phyloP scores from a whole-genome alignment of 2,329 filamentous ascomycete genomes.

The Fusarium hainanense region DNA sequence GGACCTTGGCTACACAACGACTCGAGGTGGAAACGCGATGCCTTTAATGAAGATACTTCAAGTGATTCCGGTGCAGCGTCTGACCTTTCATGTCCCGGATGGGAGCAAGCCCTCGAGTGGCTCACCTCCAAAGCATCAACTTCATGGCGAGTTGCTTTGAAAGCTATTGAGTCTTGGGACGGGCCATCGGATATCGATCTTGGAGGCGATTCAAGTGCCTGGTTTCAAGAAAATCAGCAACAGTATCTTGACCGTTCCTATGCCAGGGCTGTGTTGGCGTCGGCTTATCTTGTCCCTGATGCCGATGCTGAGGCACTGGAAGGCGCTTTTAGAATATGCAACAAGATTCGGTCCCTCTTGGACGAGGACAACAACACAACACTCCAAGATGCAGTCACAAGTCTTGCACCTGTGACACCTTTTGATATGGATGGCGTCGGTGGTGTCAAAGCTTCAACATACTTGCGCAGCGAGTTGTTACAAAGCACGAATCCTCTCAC shows the following conservation, averaged over 20 bases:
- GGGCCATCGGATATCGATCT: conserved; percentile 77
- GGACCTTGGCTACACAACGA: conserved; percentile 80
- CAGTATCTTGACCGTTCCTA: conserved; percentile 71
- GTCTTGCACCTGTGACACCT: conserved; percentile 55
- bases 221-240: conserved; percentile 70
- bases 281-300: conserved; percentile 73
- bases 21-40: conserved; percentile 61
- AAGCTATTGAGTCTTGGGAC: conserved; percentile 76
- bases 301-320: conserved; percentile 67
- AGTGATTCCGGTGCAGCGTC: conserved; percentile 46
- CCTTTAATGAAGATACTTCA: conserved; percentile 7
- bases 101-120: conserved; percentile 78
- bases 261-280: conserved; percentile 73
- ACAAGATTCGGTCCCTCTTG: conserved; percentile 65
- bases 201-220: conserved; percentile 66
- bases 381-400: conserved; percentile 59
- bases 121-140: conserved; percentile 68
- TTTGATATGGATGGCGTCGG: conserved; percentile 39
- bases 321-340: conserved; percentile 69
- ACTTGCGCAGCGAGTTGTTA: conserved; percentile 61
- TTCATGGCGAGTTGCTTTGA: conserved; percentile 71
- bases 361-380: conserved; percentile 68
- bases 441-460: conserved; percentile 45
- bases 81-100: conserved; percentile 64
- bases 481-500: conserved; percentile 73